Evolutionary conservation across 1,139 yeast species (phyloP).

Genomic region (Debaryomycetaceae sp.): DNA sequence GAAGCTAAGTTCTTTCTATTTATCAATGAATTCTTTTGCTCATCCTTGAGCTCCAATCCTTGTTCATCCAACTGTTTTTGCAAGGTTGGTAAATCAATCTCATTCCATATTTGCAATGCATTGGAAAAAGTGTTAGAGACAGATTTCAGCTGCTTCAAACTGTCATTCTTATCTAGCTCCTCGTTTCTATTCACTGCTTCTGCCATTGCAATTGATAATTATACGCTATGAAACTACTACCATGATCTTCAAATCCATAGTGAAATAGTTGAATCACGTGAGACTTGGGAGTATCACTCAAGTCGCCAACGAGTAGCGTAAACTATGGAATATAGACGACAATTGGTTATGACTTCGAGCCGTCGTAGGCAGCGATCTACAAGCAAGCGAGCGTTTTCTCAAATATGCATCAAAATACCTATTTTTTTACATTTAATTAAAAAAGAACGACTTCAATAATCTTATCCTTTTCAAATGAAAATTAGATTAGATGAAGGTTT

Average conservation of each 20-base stretch:
- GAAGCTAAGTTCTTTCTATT: conserved; percentile 75
- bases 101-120: conserved; percentile 77
- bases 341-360: too few relatives aligned
- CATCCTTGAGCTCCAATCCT: conserved; percentile 68
- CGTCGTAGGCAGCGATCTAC: too few relatives aligned
- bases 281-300: too few relatives aligned
- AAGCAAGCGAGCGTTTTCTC: not conserved
- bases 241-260: too few relatives aligned
- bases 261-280: too few relatives aligned
- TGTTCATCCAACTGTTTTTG: conserved; percentile 74
- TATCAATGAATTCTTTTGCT: conserved; percentile 62
- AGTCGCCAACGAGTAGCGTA: too few relatives aligned
- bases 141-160: not conserved
- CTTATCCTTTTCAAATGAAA: not conserved
- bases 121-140: conserved; percentile 14
- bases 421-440: conserved; percentile 4
- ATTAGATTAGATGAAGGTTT: conserved; percentile 83
- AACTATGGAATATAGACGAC: too few relatives aligned
- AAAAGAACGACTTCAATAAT: conserved; percentile 2
- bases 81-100: conserved; percentile 61
- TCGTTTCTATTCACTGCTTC: not conserved
- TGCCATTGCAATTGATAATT: conserved; percentile 1
- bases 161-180: not conserved
- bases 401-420: conserved; percentile 14
- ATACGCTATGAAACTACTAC: too few relatives aligned